Evolutionary conservation across 2,329 filamentous ascomycete genomes (phyloP).

Genomic region (Coniochaeta sp.): DNA sequence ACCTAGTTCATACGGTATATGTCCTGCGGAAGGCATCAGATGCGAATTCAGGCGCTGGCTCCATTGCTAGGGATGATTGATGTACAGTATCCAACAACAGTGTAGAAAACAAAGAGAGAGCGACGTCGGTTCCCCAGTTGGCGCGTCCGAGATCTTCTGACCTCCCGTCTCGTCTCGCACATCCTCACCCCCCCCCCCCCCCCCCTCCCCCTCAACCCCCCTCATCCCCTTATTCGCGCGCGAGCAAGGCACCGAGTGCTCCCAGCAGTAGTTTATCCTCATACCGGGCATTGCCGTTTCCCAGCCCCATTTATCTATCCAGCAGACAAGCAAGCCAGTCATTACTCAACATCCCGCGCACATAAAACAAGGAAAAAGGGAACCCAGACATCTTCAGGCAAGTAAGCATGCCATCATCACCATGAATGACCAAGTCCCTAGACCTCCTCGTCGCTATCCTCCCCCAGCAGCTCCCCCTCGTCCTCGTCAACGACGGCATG

Average conservation of each 20-base stretch:
- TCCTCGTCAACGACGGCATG: slow-evolving; percentile 87
- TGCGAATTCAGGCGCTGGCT: neutral
- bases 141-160: neutral
- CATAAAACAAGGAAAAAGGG: neutral
- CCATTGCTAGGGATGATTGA: neutral
- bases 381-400: neutral
- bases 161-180: neutral
- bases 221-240: no score
- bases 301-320: neutral
- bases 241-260: neutral
- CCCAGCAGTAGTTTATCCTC: neutral
- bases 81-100: neutral
- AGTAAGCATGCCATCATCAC: neutral
- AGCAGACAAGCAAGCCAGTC: neutral
- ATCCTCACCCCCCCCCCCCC: neutral
- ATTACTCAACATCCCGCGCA: neutral
- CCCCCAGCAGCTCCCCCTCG: slow-evolving; percentile 87
- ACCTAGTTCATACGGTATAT: no score
- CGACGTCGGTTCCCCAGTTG: neutral
- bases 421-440: slow-evolving; percentile 19
- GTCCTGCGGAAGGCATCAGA: neutral
- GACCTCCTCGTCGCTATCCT: slow-evolving; percentile 88
- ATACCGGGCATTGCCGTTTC: neutral
- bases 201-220: no score
- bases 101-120: neutral